These are phyloP conservation scores for Magnolia kwangsiensis DNA, from an alignment of 164 flowering plant genomes.

Conservation along the genomic window DNA sequence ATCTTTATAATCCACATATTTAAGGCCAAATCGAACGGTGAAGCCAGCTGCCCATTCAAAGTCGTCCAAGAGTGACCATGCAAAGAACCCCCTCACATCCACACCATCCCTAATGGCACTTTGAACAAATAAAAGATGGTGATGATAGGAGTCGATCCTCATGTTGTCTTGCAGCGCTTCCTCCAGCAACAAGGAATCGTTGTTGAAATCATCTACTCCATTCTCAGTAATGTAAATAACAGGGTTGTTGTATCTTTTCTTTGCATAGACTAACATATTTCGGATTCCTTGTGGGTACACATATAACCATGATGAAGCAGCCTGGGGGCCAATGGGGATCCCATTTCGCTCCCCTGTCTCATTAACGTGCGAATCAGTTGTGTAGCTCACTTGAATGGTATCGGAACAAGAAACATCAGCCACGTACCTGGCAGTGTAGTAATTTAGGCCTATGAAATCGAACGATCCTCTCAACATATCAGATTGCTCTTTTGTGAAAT, in stretches of 20 bases:
- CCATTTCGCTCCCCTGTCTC: slow-evolving; percentile 14
- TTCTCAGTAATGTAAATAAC: slow-evolving; percentile 25
- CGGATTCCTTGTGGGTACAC: slow-evolving; percentile 28
- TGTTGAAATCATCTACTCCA: background rate
- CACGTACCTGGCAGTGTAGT: slow-evolving; percentile 43
- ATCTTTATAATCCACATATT: too few species aligned
- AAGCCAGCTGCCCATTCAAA: too few species aligned
- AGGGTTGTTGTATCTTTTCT: slow-evolving; percentile 17
- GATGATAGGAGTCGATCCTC: background rate
- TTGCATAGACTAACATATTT: slow-evolving; percentile 20
- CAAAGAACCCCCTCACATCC: too few species aligned
- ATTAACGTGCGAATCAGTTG: slow-evolving; percentile 17
- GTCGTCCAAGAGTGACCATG: too few species aligned
- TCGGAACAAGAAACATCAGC: slow-evolving; percentile 2
- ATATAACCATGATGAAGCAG: slow-evolving; percentile 20
- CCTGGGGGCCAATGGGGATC: slow-evolving; percentile 14
- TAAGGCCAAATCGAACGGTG: too few species aligned
- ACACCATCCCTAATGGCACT: slow-evolving; percentile 5
- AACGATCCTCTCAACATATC: slow-evolving; percentile 28
- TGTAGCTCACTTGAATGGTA: slow-evolving; percentile 9
- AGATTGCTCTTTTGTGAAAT: slow-evolving; percentile 39
- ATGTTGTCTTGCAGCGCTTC: slow-evolving; percentile 3
- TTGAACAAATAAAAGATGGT: background rate
- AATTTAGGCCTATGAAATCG: slow-evolving; percentile 43
- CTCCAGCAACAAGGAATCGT: background rate